Percentiles rank a stretch among this genome's conserved stretches.
Conservation (phyloP, 139 green algal genomes). For the Chlamydomonas sphaeroides region DNA sequence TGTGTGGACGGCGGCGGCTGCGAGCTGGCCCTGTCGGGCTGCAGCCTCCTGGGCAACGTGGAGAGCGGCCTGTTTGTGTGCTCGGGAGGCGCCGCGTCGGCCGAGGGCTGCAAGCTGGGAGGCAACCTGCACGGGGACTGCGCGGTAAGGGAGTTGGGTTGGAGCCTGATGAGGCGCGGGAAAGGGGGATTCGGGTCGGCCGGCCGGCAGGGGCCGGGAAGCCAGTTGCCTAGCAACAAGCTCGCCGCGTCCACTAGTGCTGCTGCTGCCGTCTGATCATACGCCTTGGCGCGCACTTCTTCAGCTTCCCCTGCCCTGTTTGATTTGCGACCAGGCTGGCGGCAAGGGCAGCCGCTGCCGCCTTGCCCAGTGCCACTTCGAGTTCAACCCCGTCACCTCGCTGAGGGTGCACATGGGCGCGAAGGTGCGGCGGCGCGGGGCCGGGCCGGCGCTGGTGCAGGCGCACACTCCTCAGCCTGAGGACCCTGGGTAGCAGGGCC, state of each 20-base stretch:
- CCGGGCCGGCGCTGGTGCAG: neutral
- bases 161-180: no score
- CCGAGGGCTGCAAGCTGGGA: slow-evolving; percentile 18
- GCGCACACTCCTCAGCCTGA: neutral
- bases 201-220: no score
- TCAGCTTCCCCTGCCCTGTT: no score
- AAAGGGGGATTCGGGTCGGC: no score
- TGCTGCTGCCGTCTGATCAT: no score
- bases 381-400: slow-evolving; percentile 33
- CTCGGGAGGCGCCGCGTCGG: neutral
- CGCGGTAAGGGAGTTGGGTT: no score
- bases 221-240: no score
- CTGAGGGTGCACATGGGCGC: slow-evolving; percentile 36
- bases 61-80: slow-evolving; percentile 24
- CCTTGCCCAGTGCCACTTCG: slow-evolving; percentile 6
- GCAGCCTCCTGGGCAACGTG: neutral
- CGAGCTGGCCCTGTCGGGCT: neutral
- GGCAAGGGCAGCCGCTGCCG: slow-evolving; percentile 7
- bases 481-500: neutral
- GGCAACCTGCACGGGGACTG: slow-evolving; percentile 31
- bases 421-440: neutral
- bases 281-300: no score
- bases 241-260: no score
- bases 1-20: slow-evolving; percentile 13
- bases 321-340: no score